Evolutionary conservation across 768 basidiomycete species (phyloP).

Genomic region (Lentinula sp.): DNA sequence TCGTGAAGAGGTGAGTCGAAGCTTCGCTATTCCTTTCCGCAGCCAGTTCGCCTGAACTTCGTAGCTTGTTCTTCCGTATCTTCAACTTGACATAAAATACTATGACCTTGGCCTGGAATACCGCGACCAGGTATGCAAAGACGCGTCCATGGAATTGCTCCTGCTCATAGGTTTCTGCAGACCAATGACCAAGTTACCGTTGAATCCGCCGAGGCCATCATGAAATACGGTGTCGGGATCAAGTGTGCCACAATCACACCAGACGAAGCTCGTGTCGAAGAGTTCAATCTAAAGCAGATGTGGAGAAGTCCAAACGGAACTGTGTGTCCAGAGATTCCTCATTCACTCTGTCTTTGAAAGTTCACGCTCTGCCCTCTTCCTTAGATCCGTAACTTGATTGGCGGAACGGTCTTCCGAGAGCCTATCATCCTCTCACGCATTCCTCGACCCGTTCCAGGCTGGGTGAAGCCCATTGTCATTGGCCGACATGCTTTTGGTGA

Average conservation of each 20-base stretch:
- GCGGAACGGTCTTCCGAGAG: conserved; percentile 97
- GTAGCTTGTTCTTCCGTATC: conserved; percentile 91
- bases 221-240: conserved; percentile 93
- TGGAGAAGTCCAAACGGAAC: conserved; percentile 98
- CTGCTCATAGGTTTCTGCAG: conserved; percentile 30
- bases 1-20: conserved; percentile 71
- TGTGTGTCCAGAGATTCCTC: conserved; percentile 32
- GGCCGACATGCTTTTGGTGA: conserved; percentile 98
- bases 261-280: conserved; percentile 91
- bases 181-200: conserved; percentile 92
- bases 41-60: not conserved
- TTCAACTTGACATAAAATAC: conserved; percentile 96
- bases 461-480: conserved; percentile 94
- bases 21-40: not conserved
- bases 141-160: not conserved
- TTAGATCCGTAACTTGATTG: conserved; percentile 94
- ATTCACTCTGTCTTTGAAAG: conserved; percentile 3
- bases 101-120: conserved; percentile 94
- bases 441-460: conserved; percentile 92
- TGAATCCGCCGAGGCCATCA: conserved; percentile 91
- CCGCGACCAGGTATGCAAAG: conserved; percentile 66
- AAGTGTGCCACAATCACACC: conserved; percentile 99
- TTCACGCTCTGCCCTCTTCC: not conserved
- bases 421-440: conserved; percentile 91
- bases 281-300: conserved; percentile 99